phyloP scores from a whole-genome alignment of 345 rosid genomes.

The Ceriops decandra region DNA sequence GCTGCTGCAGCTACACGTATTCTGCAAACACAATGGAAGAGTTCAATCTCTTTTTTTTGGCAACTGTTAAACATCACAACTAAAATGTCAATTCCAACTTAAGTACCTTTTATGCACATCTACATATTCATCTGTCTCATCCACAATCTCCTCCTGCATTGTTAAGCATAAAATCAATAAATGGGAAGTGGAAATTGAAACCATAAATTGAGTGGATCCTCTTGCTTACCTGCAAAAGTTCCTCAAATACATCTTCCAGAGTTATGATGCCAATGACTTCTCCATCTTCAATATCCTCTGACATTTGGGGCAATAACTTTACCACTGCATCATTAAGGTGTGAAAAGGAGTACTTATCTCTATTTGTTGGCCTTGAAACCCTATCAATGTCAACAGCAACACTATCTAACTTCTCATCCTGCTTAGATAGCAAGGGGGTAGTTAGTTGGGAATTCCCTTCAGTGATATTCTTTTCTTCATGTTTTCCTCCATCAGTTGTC shows the following conservation, averaged over 20 bases:
- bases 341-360: conserved; percentile 25
- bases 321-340: conserved; percentile 33
- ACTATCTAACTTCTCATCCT: conserved; percentile 48
- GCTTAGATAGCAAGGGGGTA: conserved; percentile 58
- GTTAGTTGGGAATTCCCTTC: conserved; percentile 42
- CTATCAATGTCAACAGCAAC: conserved; percentile 65
- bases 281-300: conserved; percentile 86
- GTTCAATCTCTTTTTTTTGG: neutral
- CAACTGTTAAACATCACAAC: neutral
- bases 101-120: conserved; percentile 88
- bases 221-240: conserved; percentile 64
- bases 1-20: conserved; percentile 98
- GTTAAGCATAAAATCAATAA: conserved; percentile 1
- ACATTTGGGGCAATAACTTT: conserved; percentile 39
- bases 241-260: conserved; percentile 96
- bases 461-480: conserved; percentile 35
- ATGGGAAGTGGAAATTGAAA: neutral
- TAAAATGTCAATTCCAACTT: neutral
- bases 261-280: conserved; percentile 94
- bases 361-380: conserved; percentile 27
- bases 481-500: conserved; percentile 34
- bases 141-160: conserved; percentile 92
- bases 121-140: conserved; percentile 94
- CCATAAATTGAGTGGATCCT: conserved; percentile 10
- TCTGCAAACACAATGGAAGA: conserved; percentile 35